Conservation (phyloP, 768 basidiomycete genomes). For the Boletus tylopilopsis region DNA sequence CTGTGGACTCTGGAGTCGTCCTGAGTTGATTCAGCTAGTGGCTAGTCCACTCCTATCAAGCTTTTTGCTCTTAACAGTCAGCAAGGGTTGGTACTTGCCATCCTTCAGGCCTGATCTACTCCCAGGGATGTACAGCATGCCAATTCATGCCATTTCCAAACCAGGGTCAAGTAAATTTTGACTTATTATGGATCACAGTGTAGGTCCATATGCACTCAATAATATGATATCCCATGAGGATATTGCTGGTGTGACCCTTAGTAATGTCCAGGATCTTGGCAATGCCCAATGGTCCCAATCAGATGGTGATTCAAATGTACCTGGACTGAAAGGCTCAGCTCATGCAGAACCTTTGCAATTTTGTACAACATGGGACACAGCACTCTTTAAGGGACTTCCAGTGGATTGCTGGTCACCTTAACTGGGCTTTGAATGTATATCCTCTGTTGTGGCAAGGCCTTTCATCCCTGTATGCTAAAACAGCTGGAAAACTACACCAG, state of each 20-base stretch:
- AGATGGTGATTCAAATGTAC: conserved; percentile 18
- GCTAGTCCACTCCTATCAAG: too few species aligned
- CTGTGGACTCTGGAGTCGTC: too few species aligned
- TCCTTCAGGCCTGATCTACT: conserved; percentile 24
- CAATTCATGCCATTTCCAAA: conserved; percentile 39
- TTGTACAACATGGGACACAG: neutral
- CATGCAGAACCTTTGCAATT: conserved; percentile 5
- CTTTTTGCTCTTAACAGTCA: too few species aligned
- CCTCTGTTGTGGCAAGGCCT: too few species aligned
- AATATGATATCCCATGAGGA: conserved; percentile 19
- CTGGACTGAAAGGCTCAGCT: conserved; percentile 14
- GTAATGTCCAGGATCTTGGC: conserved; percentile 33
- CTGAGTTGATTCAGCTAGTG: too few species aligned
- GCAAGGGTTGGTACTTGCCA: fast-evolving
- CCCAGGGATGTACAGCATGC: conserved; percentile 43
- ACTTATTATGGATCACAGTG: conserved; percentile 39
- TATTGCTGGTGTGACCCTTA: conserved; percentile 27
- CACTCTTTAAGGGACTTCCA: conserved; percentile 25
- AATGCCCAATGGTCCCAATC: conserved; percentile 6
- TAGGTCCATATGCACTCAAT: conserved; percentile 34
- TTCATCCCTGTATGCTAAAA: too few species aligned
- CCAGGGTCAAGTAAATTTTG: conserved; percentile 36
- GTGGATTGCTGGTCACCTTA: neutral
- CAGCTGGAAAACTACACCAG: conserved; percentile 14
- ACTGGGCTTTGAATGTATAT: too few species aligned